Percentiles rank a stretch among this genome's conserved stretches.
Evolutionary conservation across 805 yeast species (phyloP).

Genomic region (Metschnikowia drakensbergensis): DNA sequence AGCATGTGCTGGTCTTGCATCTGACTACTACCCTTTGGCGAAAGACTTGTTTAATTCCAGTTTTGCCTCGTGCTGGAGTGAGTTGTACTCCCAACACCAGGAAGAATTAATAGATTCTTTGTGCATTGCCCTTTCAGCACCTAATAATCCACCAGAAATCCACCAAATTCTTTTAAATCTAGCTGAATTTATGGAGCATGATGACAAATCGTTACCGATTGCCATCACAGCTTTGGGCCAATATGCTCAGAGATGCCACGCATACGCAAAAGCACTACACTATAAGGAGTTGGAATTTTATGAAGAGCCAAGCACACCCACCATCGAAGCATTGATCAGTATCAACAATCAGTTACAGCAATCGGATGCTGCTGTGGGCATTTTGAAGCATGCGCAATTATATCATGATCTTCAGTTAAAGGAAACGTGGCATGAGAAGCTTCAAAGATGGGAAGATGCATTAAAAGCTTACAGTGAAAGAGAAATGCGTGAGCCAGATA

Average conservation of each 20-base stretch:
- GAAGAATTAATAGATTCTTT: constrained; percentile 84
- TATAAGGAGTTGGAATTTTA: constrained; percentile 93
- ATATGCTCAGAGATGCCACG: constrained; percentile 93
- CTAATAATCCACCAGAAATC: constrained; percentile 93
- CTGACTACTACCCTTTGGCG: constrained; percentile 82
- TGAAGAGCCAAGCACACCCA: constrained; percentile 86
- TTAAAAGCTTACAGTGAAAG: constrained; percentile 82
- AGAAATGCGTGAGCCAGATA: constrained; percentile 58
- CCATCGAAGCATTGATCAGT: constrained; percentile 86
- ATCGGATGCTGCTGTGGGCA: constrained; percentile 97
- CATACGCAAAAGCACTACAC: constrained; percentile 95
- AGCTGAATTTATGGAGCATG: constrained; percentile 97
- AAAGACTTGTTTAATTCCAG: constrained; percentile 90
- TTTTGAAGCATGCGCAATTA: constrained; percentile 87
- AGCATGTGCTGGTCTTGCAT: constrained; percentile 87
- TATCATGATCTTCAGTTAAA: constrained; percentile 87
- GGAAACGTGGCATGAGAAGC: constrained; percentile 96
- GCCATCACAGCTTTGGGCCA: constrained; percentile 86
- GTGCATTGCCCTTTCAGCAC: constrained; percentile 82
- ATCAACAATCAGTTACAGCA: constrained; percentile 94
- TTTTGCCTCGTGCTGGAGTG: constrained; percentile 94
- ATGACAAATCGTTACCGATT: constrained; percentile 89
- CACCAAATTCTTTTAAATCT: constrained; percentile 83
- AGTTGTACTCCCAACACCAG: constrained; percentile 81
- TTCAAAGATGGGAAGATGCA: constrained; percentile 98